phyloP scores from a whole-genome alignment of 2,329 filamentous ascomycete species.

The Aspergillus persii region DNA sequence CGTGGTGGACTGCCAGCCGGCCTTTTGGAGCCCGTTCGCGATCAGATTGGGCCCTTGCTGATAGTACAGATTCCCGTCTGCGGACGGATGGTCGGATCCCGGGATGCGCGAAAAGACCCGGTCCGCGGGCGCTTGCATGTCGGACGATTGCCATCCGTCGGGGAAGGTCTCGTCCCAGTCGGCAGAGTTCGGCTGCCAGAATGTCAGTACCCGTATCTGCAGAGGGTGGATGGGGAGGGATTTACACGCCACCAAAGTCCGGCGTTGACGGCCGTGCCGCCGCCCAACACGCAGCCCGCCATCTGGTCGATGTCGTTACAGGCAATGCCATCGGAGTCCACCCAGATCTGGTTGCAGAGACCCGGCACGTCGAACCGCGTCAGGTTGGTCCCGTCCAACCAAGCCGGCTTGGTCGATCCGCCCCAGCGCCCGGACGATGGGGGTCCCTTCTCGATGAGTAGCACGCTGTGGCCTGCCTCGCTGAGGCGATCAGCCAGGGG shows the following conservation, averaged over 20 bases:
- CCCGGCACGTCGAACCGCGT: conserved; percentile 71
- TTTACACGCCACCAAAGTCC: conserved; percentile 11
- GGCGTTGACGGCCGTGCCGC: conserved; percentile 28
- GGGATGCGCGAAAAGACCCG: conserved; percentile 9
- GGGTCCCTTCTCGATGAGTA: conserved; percentile 62
- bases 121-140: conserved; percentile 6
- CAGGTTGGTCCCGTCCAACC: conserved; percentile 58
- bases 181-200: conserved; percentile 1
- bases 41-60: conserved; percentile 6
- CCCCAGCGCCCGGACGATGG: conserved; percentile 65
- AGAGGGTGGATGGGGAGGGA: not conserved
- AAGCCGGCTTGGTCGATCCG: conserved; percentile 58
- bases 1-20: not conserved
- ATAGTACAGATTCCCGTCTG: conserved; percentile 4
- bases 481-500: conserved; percentile 60
- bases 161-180: conserved; percentile 11
- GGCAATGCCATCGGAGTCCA: conserved; percentile 50
- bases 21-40: not conserved
- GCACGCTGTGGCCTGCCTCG: conserved; percentile 62
- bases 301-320: conserved; percentile 71
- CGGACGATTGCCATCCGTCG: conserved; percentile 3
- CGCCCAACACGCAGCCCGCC: conserved; percentile 69
- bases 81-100: conserved; percentile 4
- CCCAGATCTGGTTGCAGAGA: conserved; percentile 69
- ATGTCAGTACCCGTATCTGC: not conserved